Conservation (phyloP, 352 stramenopile genomes). For the Phytophthora pluvialis region DNA sequence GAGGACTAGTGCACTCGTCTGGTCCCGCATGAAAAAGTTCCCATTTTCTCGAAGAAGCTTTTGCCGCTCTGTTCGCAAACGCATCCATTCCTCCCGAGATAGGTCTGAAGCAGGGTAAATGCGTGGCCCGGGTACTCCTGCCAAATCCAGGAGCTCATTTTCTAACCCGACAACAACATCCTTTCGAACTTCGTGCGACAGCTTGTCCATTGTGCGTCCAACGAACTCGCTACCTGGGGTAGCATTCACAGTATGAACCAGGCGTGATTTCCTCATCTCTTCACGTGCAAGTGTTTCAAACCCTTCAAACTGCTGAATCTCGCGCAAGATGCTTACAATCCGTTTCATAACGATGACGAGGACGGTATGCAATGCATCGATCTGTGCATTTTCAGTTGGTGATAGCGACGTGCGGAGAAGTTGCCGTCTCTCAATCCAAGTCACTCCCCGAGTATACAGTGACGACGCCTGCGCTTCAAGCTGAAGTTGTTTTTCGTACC, state of each 20-base stretch:
- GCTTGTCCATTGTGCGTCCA: constrained; percentile 58
- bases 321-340: constrained; percentile 53
- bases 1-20: constrained; percentile 44
- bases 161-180: constrained; percentile 66
- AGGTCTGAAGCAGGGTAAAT: constrained; percentile 22
- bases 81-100: constrained; percentile 60
- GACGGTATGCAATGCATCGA: constrained; percentile 64
- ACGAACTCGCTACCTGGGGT: constrained; percentile 58
- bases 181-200: constrained; percentile 58
- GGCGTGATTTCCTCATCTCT: constrained; percentile 58
- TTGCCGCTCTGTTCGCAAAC: constrained; percentile 47
- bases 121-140: constrained; percentile 30
- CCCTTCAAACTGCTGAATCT: constrained; percentile 68
- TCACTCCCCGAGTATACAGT: constrained; percentile 25
- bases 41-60: constrained; percentile 49
- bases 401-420: constrained; percentile 57
- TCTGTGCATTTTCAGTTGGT: constrained; percentile 63
- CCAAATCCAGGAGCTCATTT: constrained; percentile 67
- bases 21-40: constrained; percentile 64
- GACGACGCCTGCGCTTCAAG: constrained; percentile 15
- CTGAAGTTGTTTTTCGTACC: constrained; percentile 39
- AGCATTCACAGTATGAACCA: constrained; percentile 58
- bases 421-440: constrained; percentile 53
- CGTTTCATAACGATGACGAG: constrained; percentile 63
- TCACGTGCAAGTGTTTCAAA: constrained; percentile 57